A percentile compares a stretch with the other conserved stretches of the same genome.
Conservation (phyloP, 208 protist species). For the Strigomonas culicis region DNA sequence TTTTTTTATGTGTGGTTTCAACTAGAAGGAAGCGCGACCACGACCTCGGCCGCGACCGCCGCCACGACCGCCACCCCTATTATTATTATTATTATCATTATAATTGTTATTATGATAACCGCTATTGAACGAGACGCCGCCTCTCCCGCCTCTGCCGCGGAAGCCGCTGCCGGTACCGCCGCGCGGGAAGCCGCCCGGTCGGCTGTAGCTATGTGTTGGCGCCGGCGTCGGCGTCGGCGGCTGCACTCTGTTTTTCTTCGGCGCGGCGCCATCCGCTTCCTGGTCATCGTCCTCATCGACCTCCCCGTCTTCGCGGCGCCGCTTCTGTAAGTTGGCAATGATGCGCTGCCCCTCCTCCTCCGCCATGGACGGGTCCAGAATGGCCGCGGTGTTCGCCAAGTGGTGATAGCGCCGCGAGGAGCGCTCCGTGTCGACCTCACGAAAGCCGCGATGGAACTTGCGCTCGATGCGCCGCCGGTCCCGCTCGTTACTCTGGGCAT, state of each 20-base stretch:
- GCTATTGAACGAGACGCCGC: background rate
- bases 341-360: slow-evolving; percentile 55
- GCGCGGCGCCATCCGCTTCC: background rate
- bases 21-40: background rate
- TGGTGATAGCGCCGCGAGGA: slow-evolving; percentile 75
- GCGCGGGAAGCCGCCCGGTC: too few relatives aligned
- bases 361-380: slow-evolving; percentile 55
- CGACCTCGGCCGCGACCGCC: background rate
- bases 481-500: slow-evolving; percentile 52
- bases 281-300: slow-evolving; percentile 12
- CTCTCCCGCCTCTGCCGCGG: background rate
- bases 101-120: slow-evolving; percentile 1
- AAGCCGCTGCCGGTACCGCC: too few relatives aligned
- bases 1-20: slow-evolving; percentile 1
- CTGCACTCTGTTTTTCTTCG: slow-evolving; percentile 3
- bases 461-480: slow-evolving; percentile 61
- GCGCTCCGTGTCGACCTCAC: slow-evolving; percentile 63
- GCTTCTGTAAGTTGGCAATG: slow-evolving; percentile 48
- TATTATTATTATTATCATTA: background rate
- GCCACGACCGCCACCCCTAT: slow-evolving; percentile 1
- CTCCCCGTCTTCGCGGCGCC: slow-evolving; percentile 42
- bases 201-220: too few relatives aligned
- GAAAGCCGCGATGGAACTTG: slow-evolving; percentile 53
- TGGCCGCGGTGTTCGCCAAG: slow-evolving; percentile 42
- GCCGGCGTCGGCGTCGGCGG: background rate